Conservation (phyloP, 305 asterid species). For the Caryopteris hybrid region DNA sequence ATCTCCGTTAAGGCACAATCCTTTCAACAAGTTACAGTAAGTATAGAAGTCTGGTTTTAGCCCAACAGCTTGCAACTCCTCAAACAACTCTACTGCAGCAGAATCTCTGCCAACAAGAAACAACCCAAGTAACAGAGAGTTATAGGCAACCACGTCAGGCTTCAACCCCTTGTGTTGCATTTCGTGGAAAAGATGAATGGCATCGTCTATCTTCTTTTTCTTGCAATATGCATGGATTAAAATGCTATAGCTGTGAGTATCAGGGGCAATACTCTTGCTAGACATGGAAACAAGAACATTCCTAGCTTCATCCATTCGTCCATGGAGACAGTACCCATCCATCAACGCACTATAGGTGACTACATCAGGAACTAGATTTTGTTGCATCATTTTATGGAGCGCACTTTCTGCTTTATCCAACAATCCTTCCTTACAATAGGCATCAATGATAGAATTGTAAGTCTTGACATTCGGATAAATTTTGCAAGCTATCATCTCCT, state of each 20-base stretch:
- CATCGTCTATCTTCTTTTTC: background rate
- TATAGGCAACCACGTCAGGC: background rate
- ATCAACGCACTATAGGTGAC: background rate
- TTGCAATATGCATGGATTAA: background rate
- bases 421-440: background rate
- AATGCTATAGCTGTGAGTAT: background rate
- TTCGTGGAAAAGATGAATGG: background rate
- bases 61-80: conserved; percentile 11
- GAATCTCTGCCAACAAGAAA: conserved; percentile 5
- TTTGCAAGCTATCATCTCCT: too few species aligned
- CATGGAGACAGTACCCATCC: background rate
- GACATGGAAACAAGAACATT: background rate
- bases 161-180: background rate
- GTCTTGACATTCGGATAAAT: too few species aligned
- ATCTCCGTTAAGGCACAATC: background rate
- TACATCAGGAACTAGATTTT: background rate
- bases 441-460: too few species aligned
- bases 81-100: background rate
- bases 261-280: background rate
- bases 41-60: background rate
- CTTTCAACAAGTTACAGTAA: background rate
- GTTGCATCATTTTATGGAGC: background rate
- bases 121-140: background rate
- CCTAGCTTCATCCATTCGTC: too few species aligned
- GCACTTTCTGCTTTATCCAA: background rate